phyloP scores from a whole-genome alignment of 2,329 filamentous ascomycete species.

The Cordyceps farinosa region DNA sequence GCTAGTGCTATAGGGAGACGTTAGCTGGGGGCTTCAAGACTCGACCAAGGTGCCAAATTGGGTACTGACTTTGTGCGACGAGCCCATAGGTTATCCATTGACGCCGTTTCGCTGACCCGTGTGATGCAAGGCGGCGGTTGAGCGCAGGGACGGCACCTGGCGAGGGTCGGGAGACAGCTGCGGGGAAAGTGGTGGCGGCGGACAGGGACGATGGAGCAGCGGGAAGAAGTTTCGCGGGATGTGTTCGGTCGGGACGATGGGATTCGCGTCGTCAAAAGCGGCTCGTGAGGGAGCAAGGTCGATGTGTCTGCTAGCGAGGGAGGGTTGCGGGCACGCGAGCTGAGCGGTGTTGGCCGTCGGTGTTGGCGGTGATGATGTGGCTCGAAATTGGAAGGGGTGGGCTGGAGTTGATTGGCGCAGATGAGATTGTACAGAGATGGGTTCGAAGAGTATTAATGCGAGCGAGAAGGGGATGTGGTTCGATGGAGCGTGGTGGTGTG shows the following conservation, averaged over 20 bases:
- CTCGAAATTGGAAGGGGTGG: background rate
- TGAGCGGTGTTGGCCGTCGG: slow-evolving; percentile 3
- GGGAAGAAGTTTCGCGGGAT: background rate
- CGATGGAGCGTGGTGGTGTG: slow-evolving; percentile 14
- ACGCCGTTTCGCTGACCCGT: slow-evolving; percentile 31
- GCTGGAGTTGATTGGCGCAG: background rate
- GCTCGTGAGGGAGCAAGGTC: slow-evolving; percentile 4
- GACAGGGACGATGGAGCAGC: background rate
- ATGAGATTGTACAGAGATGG: slow-evolving; percentile 4
- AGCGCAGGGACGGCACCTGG: slow-evolving; percentile 18
- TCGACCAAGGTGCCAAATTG: slow-evolving; percentile 6
- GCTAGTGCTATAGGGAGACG: slow-evolving; percentile 57
- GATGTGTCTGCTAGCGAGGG: slow-evolving; percentile 5
- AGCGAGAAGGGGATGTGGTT: background rate
- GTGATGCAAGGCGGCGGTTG: slow-evolving; percentile 16
- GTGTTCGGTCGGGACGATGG: background rate
- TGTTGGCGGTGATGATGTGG: background rate
- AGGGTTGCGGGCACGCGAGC: slow-evolving; percentile 15
- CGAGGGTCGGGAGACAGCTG: slow-evolving; percentile 9
- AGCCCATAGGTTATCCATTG: slow-evolving; percentile 70
- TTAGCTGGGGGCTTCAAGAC: slow-evolving; percentile 23
- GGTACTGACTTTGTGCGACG: slow-evolving; percentile 73
- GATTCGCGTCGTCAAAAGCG: background rate
- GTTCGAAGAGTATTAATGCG: background rate
- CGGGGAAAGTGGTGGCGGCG: slow-evolving; percentile 1